Conservation (phyloP, 177 flowering plant species). For the Vitis hybrid region DNA sequence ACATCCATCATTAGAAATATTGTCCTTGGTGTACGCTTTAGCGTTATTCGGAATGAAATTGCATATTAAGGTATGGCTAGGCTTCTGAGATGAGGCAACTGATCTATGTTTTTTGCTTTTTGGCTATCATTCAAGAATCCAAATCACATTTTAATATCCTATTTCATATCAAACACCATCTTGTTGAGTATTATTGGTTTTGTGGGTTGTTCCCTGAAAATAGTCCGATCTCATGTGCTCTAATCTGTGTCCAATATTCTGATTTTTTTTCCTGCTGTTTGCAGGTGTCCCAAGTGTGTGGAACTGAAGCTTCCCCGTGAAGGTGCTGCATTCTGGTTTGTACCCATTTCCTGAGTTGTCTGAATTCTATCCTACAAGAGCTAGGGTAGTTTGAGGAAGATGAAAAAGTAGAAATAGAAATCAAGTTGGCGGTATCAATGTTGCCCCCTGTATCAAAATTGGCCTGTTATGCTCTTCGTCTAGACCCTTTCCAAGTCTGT, state of each 20-base stretch:
- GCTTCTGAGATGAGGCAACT: background rate
- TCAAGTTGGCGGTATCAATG: too few relatives aligned
- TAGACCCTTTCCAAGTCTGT: too few relatives aligned
- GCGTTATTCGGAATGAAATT: background rate
- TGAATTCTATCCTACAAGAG: background rate
- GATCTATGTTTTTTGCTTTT: background rate
- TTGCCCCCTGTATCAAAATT: too few relatives aligned
- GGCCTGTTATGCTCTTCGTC: too few relatives aligned
- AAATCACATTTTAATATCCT: background rate
- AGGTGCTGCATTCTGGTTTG: conserved; percentile 93
- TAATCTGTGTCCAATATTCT: background rate
- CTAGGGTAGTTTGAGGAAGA: background rate
- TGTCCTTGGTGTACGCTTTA: background rate
- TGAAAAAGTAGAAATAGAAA: background rate
- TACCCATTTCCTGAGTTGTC: conserved; percentile 2
- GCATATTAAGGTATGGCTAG: background rate
- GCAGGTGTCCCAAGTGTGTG: conserved; percentile 93
- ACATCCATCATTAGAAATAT: background rate
- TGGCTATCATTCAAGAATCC: background rate
- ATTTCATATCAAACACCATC: background rate
- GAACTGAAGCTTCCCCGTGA: conserved; percentile 90
- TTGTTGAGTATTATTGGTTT: background rate
- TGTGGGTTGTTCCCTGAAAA: background rate
- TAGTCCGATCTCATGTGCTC: background rate
- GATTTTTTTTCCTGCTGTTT: conserved; percentile 9